These are phyloP conservation scores for Beauveria pseudobassiana DNA, from an alignment of 2,329 filamentous ascomycete species.

Conservation along the genomic window DNA sequence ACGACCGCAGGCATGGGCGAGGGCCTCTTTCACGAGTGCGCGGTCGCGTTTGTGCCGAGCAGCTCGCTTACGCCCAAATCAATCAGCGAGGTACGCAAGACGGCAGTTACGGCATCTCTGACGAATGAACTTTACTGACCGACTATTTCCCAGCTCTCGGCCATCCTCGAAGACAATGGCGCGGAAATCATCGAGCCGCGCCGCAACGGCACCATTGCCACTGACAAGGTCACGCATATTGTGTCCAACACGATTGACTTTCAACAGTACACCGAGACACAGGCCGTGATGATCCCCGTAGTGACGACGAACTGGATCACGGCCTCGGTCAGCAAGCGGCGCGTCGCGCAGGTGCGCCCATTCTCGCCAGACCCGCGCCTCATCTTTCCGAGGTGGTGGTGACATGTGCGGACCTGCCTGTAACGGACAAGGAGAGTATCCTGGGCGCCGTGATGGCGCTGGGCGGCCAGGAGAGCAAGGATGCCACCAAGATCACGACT, in stretches of 20 bases:
- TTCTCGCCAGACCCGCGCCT: constrained; percentile 87
- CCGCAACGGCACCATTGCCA: constrained; percentile 40
- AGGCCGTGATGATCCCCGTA: constrained; percentile 73
- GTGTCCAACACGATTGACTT: constrained; percentile 79
- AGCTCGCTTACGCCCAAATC: constrained; percentile 30
- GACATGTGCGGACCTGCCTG: constrained; percentile 75
- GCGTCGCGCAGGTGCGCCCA: constrained; percentile 69
- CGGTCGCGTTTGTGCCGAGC: constrained; percentile 39
- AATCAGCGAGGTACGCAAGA: constrained; percentile 30
- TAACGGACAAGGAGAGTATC: constrained; percentile 85
- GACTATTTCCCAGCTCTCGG: constrained; percentile 28
- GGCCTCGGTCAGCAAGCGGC: constrained; percentile 59
- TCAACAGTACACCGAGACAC: constrained; percentile 69
- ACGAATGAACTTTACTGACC: background rate
- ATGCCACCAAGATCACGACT: constrained; percentile 67
- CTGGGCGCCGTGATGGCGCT: constrained; percentile 82
- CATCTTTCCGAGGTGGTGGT: constrained; percentile 77
- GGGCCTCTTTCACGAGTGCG: constrained; percentile 35
- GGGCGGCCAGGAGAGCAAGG: constrained; percentile 71
- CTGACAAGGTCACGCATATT: constrained; percentile 46
- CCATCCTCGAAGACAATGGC: constrained; percentile 40
- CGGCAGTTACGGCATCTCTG: background rate
- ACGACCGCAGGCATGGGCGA: constrained; percentile 21
- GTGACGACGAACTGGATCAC: constrained; percentile 77
- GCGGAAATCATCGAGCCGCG: constrained; percentile 40